phyloP scores from a whole-genome alignment of 805 yeast genomes.

The Spathaspora gorwiae region DNA sequence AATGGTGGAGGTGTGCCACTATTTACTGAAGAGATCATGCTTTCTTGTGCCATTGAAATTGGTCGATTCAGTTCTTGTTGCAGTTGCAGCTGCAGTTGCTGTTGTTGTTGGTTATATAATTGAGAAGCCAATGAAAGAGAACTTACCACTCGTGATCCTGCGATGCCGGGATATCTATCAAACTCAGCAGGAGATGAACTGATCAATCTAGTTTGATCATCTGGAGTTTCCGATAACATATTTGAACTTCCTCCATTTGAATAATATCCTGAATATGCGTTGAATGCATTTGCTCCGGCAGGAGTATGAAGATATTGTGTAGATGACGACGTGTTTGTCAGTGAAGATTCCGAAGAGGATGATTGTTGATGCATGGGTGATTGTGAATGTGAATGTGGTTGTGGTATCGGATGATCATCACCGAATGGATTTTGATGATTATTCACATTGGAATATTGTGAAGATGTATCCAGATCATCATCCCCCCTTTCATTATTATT shows the following conservation, averaged over 20 bases:
- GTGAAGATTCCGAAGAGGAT: not conserved
- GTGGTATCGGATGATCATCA: not conserved
- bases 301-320: not conserved
- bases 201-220: not conserved
- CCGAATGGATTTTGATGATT: not conserved
- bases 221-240: constrained; percentile 20
- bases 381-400: not conserved
- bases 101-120: constrained; percentile 9
- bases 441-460: not conserved
- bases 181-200: constrained; percentile 45
- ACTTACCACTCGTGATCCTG: constrained; percentile 55
- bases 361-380: not conserved
- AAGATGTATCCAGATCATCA: not conserved
- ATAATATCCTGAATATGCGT: constrained; percentile 36
- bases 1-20: not conserved
- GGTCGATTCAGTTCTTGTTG: constrained; percentile 1
- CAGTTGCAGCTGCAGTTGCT: not conserved
- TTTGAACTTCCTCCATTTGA: constrained; percentile 37
- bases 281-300: not conserved
- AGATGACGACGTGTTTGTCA: not conserved
- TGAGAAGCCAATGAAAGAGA: constrained; percentile 32
- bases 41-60: not conserved
- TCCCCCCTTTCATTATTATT: constrained; percentile 5
- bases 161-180: constrained; percentile 65
- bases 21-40: not conserved